A percentile compares a stretch with the other conserved stretches of the same genome.
Evolutionary conservation across 257 asterid species (phyloP).

Genomic region (Catharanthus roseus): DNA sequence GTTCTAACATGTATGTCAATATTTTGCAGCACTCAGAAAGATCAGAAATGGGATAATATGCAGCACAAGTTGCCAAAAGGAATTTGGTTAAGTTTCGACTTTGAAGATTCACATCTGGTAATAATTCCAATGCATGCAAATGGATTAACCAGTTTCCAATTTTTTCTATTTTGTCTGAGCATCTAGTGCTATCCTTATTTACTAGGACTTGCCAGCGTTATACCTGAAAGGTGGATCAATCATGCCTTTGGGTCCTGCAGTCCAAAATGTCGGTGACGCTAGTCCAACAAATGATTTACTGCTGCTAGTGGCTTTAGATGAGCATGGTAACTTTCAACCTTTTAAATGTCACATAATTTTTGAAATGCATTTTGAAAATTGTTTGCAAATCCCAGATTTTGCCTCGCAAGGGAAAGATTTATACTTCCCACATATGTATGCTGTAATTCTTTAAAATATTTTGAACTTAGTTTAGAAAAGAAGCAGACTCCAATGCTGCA

Average conservation of each 20-base stretch:
- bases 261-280: constrained; percentile 79
- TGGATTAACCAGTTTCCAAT: neutral
- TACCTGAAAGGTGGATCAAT: constrained; percentile 92
- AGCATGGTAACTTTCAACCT: constrained; percentile 45
- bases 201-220: constrained; percentile 81
- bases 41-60: constrained; percentile 46
- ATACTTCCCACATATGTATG: too few relatives aligned
- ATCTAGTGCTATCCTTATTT: constrained; percentile 18
- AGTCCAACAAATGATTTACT: constrained; percentile 56
- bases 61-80: constrained; percentile 74
- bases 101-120: constrained; percentile 94
- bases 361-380: too few relatives aligned
- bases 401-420: too few relatives aligned
- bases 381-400: too few relatives aligned
- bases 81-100: constrained; percentile 79
- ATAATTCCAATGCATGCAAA: constrained; percentile 4
- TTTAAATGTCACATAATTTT: constrained; percentile 5
- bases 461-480: too few relatives aligned
- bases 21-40: constrained; percentile 50
- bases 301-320: constrained; percentile 80
- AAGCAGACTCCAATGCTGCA: too few relatives aligned
- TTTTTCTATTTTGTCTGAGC: neutral
- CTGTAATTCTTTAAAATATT: too few relatives aligned
- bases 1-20: constrained; percentile 18
- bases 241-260: constrained; percentile 55